Evolutionary conservation across 73 alveolate species (phyloP).

Genomic region (Uronychia setigera): DNA sequence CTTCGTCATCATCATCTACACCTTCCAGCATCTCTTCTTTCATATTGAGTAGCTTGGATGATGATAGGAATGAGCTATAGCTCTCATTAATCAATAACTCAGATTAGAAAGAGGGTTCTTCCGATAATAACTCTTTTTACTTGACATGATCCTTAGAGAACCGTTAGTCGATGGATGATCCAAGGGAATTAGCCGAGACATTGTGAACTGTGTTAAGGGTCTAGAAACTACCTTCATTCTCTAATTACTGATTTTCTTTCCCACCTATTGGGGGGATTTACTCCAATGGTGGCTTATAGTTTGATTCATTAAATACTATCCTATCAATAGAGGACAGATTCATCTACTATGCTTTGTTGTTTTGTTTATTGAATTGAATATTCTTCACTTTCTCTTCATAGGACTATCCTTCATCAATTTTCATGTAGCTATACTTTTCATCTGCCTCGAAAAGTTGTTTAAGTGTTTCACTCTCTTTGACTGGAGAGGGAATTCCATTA

Average conservation of each 20-base stretch:
- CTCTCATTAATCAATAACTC: too few species aligned
- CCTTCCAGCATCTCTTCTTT: too few species aligned
- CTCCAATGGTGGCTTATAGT: too few species aligned
- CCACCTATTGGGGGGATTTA: too few species aligned
- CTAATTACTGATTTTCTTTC: neutral
- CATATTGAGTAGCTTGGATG: too few species aligned
- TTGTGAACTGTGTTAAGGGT: neutral
- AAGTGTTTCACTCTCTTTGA: conserved; percentile 20
- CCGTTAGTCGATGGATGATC: neutral
- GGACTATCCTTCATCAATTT: neutral
- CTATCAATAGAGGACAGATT: neutral
- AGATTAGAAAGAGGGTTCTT: too few species aligned
- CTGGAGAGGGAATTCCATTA: conserved; percentile 36
- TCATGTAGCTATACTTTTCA: neutral
- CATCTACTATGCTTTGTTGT: neutral
- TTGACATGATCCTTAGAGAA: neutral
- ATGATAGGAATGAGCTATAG: too few species aligned
- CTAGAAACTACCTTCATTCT: neutral
- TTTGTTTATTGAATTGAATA: neutral
- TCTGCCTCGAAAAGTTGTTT: conserved; percentile 23
- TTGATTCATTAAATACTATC: neutral
- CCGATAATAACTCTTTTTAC: too few species aligned
- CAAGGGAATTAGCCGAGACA: neutral
- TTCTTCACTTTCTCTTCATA: neutral
- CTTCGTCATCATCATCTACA: too few species aligned